phyloP scores from a whole-genome alignment of 139 green algal species.

The Chlamydomonas incerta region DNA sequence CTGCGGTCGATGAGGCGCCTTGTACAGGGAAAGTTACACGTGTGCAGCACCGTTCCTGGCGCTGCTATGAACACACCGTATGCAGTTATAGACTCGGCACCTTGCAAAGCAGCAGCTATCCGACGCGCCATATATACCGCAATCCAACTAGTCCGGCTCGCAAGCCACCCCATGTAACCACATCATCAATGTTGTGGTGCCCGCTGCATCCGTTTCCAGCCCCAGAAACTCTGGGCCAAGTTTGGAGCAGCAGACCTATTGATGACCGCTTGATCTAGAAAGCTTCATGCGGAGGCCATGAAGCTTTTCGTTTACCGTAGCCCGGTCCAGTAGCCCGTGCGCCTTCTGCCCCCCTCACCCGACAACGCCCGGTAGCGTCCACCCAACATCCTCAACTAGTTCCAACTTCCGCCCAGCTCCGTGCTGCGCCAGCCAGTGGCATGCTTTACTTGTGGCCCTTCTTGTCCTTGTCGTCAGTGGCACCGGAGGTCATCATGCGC shows the following conservation, averaged over 20 bases:
- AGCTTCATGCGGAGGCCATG: too few species aligned
- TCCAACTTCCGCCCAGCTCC: not conserved
- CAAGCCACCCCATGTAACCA: not conserved
- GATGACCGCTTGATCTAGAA: too few species aligned
- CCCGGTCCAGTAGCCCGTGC: too few species aligned
- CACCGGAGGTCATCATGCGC: slow-evolving; percentile 23
- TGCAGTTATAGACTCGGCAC: slow-evolving; percentile 1
- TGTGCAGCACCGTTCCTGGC: too few species aligned
- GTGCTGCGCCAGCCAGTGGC: not conserved
- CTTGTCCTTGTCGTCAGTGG: not conserved
- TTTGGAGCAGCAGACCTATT: too few species aligned
- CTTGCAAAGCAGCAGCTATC: not conserved
- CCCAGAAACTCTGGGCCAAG: not conserved
- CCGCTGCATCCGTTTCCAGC: not conserved
- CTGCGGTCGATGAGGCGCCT: too few species aligned
- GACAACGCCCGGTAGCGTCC: too few species aligned
- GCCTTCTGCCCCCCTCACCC: too few species aligned
- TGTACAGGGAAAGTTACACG: too few species aligned
- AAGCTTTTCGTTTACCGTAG: too few species aligned
- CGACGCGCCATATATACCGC: slow-evolving; percentile 11
- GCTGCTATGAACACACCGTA: not conserved
- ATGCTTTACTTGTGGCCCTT: not conserved
- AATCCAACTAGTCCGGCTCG: not conserved
- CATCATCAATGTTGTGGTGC: not conserved
- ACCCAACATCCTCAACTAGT: not conserved